A percentile compares a stretch with the other conserved stretches of the same genome.
Conservation (phyloP, 2,329 filamentous ascomycete genomes). For the Lachnellula occidentalis region DNA sequence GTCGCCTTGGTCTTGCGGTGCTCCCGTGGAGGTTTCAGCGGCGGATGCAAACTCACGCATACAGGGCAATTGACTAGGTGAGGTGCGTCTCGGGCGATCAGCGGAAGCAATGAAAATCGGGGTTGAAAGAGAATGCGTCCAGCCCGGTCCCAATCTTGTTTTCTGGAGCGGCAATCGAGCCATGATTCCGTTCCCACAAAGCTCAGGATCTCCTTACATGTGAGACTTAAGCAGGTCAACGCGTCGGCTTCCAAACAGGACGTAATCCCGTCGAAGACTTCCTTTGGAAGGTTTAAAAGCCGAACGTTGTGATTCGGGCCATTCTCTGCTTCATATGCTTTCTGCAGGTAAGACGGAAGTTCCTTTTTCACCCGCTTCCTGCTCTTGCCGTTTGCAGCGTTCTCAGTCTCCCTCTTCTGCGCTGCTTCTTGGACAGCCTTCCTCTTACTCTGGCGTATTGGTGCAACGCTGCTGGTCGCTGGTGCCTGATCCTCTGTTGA, state of each 20-base stretch:
- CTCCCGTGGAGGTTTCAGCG: conserved; percentile 2
- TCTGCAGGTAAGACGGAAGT: neutral
- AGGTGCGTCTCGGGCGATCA: neutral
- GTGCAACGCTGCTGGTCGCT: neutral
- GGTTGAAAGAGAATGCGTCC: neutral
- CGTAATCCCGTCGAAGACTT: neutral
- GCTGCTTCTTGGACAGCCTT: neutral
- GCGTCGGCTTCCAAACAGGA: neutral
- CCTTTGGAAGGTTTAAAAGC: neutral
- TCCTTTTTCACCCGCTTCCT: neutral
- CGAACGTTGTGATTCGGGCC: neutral
- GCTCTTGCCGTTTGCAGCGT: neutral
- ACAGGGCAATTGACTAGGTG: neutral
- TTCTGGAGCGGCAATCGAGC: conserved; percentile 2
- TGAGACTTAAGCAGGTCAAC: conserved; percentile 4
- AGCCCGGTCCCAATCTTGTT: neutral
- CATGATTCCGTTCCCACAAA: conserved; percentile 2
- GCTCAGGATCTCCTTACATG: conserved; percentile 3
- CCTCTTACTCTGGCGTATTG: neutral
- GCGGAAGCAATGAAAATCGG: neutral
- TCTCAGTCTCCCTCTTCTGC: neutral
- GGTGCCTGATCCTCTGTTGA: neutral
- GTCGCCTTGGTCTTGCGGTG: conserved; percentile 3
- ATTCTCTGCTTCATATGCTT: neutral
- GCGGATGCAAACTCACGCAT: conserved; percentile 2